Evolutionary conservation across 2,329 filamentous ascomycete species (phyloP).

Genomic region (Xylaria sp.): DNA sequence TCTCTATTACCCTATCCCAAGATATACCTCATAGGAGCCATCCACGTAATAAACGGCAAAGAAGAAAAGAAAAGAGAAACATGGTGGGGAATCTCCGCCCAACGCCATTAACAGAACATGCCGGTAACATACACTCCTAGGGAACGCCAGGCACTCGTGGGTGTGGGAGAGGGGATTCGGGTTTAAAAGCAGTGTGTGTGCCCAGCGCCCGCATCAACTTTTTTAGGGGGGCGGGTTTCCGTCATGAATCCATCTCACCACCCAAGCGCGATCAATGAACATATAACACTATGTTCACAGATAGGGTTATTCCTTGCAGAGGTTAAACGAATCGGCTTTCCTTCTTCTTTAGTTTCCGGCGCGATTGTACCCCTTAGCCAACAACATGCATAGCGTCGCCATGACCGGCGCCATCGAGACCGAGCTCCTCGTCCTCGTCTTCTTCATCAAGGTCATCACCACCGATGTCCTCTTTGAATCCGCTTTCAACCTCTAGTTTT

Average conservation of each 20-base stretch:
- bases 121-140: conserved; percentile 35
- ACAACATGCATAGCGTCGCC: conserved; percentile 48
- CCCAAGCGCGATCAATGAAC: conserved; percentile 5
- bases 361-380: conserved; percentile 34
- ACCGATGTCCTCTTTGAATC: conserved; percentile 77
- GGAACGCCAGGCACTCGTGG: conserved; percentile 40
- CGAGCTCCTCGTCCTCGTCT: conserved; percentile 55
- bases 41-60: conserved; percentile 9
- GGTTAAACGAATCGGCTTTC: background rate
- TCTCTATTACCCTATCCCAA: conserved; percentile 30
- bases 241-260: conserved; percentile 1
- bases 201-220: background rate
- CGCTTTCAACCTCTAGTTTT: conserved; percentile 78
- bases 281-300: background rate
- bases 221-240: background rate
- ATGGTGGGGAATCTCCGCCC: conserved; percentile 40
- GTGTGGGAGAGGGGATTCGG: conserved; percentile 3
- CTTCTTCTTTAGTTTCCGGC: background rate
- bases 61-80: conserved; percentile 21
- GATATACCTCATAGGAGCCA: conserved; percentile 3
- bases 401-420: conserved; percentile 50
- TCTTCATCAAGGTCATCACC: conserved; percentile 71
- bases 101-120: conserved; percentile 40
- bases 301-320: background rate
- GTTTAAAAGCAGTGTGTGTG: conserved; percentile 2